A percentile compares a stretch with the other conserved stretches of the same genome.
Conservation (phyloP, 2,329 filamentous ascomycete species). For the Ambrosiella xylebori region DNA sequence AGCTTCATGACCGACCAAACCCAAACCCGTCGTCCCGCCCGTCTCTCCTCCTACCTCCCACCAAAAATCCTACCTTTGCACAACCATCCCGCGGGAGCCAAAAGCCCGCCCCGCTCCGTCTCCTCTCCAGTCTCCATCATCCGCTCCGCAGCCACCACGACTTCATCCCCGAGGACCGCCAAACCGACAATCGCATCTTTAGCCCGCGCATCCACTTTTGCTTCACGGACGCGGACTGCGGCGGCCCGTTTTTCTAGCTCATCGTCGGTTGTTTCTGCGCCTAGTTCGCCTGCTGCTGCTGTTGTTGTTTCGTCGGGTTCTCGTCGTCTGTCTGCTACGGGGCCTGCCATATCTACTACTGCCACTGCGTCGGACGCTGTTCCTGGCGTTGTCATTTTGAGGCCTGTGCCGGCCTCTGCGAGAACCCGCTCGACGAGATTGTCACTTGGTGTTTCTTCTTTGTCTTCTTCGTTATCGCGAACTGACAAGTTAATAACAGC, state of each 20-base stretch:
- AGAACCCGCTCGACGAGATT: background rate
- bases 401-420: constrained; percentile 4
- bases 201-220: constrained; percentile 7
- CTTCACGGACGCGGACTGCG: constrained; percentile 2
- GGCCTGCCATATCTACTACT: background rate
- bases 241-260: background rate
- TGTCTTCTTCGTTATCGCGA: background rate
- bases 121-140: constrained; percentile 8
- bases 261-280: background rate
- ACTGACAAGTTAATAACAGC: background rate
- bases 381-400: constrained; percentile 7
- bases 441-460: background rate
- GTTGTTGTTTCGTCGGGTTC: background rate
- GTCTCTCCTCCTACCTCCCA: constrained; percentile 5
- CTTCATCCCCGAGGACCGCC: background rate
- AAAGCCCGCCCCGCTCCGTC: constrained; percentile 5
- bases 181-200: constrained; percentile 11
- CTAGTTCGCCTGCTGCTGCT: background rate
- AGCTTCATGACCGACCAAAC: constrained; percentile 11
- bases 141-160: background rate
- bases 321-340: background rate
- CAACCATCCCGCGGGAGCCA: background rate
- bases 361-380: background rate
- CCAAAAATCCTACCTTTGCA: background rate
- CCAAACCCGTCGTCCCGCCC: background rate